phyloP scores from a whole-genome alignment of 108 stramenopile genomes.

The Discostella stelligeroides region DNA sequence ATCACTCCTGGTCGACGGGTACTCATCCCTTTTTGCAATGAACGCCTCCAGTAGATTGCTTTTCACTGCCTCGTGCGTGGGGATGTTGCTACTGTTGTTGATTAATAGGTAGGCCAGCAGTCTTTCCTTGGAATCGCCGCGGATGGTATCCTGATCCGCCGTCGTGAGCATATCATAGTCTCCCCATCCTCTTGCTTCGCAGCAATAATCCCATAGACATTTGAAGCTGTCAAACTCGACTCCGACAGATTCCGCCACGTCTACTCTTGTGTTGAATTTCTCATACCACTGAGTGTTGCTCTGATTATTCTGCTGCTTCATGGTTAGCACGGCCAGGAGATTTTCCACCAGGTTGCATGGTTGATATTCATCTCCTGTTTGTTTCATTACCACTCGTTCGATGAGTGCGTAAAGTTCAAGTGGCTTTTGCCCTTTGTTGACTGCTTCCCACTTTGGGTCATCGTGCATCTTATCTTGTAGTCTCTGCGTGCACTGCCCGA shows the following conservation, averaged over 20 bases:
- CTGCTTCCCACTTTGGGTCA: neutral
- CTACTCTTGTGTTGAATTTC: slow-evolving; percentile 9
- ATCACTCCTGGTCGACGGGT: no score
- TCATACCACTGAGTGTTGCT: slow-evolving; percentile 8
- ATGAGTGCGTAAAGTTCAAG: slow-evolving; percentile 7
- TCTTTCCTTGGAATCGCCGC: slow-evolving; percentile 2
- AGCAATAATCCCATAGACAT: slow-evolving; percentile 15
- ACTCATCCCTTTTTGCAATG: slow-evolving; percentile 7
- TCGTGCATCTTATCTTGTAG: slow-evolving; percentile 4
- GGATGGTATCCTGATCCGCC: neutral
- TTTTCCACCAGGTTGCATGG: slow-evolving; percentile 5
- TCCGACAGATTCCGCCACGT: slow-evolving; percentile 8
- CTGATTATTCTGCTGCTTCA: slow-evolving; percentile 4
- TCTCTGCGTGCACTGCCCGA: slow-evolving; percentile 3
- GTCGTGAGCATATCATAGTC: neutral
- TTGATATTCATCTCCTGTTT: slow-evolving; percentile 12
- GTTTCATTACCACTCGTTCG: neutral
- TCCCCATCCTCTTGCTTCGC: neutral
- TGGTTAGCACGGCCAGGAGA: neutral
- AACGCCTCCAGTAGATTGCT: neutral
- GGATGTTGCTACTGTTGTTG: slow-evolving; percentile 2
- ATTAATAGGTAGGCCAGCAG: slow-evolving; percentile 7
- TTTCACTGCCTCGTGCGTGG: neutral
- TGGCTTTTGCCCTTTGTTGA: neutral
- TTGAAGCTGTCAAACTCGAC: slow-evolving; percentile 10